Conservation (phyloP, 768 basidiomycete genomes). For the Trichaptum fuscoviolaceum region DNA sequence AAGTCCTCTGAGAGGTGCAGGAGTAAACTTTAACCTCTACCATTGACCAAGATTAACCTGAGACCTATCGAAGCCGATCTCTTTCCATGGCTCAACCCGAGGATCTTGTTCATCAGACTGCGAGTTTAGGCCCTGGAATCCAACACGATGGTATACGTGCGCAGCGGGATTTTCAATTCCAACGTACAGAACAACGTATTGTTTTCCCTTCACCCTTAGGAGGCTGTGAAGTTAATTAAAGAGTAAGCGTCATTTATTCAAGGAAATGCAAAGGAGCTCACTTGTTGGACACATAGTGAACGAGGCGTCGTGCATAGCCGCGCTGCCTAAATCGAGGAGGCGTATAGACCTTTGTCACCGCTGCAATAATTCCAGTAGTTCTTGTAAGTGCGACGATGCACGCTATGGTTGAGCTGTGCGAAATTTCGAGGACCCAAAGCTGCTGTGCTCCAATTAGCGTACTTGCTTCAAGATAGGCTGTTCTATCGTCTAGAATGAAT, state of each 20-base stretch:
- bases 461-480: slow-evolving; percentile 48
- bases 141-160: slow-evolving; percentile 57
- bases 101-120: slow-evolving; percentile 13
- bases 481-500: slow-evolving; percentile 37
- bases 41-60: slow-evolving; percentile 58
- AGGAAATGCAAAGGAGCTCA: slow-evolving; percentile 23
- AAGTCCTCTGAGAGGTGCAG: background rate
- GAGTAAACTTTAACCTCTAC: slow-evolving; percentile 28
- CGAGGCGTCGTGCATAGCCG: slow-evolving; percentile 59
- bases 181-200: slow-evolving; percentile 60
- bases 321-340: slow-evolving; percentile 42
- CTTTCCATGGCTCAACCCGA: slow-evolving; percentile 51
- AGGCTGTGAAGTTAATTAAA: slow-evolving; percentile 19
- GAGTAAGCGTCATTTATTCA: background rate
- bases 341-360: slow-evolving; percentile 73
- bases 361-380: slow-evolving; percentile 47
- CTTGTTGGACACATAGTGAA: slow-evolving; percentile 51
- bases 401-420: slow-evolving; percentile 34
- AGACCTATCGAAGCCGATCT: slow-evolving; percentile 53
- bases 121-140: slow-evolving; percentile 51
- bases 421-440: slow-evolving; percentile 60
- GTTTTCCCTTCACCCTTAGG: slow-evolving; percentile 28
- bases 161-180: slow-evolving; percentile 53
- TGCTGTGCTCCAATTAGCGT: slow-evolving; percentile 36
- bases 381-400: slow-evolving; percentile 68